Percentiles rank a stretch among this genome's conserved stretches.
These are phyloP conservation scores for Pseudogymnoascus sp. DNA, from an alignment of 2,329 filamentous ascomycete species.

Conservation along the genomic window DNA sequence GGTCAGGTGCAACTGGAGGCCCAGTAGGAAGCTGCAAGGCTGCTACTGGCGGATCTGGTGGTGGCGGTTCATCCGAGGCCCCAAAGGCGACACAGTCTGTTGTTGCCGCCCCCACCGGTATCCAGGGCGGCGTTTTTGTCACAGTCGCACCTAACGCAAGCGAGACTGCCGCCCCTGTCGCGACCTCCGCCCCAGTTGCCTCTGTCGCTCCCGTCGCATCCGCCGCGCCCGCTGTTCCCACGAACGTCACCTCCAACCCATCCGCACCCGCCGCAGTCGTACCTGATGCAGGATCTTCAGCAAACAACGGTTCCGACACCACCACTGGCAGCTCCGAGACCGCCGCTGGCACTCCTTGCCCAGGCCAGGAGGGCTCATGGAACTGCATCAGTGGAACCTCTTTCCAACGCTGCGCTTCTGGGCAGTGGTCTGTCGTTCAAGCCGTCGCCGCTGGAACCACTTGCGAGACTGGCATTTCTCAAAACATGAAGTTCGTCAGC, in stretches of 20 bases:
- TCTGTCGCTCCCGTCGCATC: constrained; percentile 8
- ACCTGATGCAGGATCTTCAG: constrained; percentile 20
- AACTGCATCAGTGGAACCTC: constrained; percentile 47
- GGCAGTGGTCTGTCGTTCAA: constrained; percentile 42
- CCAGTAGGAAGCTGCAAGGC: constrained; percentile 24
- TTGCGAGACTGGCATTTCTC: constrained; percentile 40
- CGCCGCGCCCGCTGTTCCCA: constrained; percentile 12
- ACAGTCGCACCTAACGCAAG: constrained; percentile 29
- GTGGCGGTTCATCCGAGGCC: neutral
- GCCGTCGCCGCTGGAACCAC: constrained; percentile 41
- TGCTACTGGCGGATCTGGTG: constrained; percentile 24
- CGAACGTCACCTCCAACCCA: constrained; percentile 23
- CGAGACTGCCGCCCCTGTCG: constrained; percentile 9
- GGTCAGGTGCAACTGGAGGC: too few relatives aligned
- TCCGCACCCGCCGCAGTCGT: constrained; percentile 20
- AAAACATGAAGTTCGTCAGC: constrained; percentile 35
- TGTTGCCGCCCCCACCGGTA: constrained; percentile 12
- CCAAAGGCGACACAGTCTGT: constrained; percentile 12
- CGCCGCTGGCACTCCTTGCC: constrained; percentile 41
- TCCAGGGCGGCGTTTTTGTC: constrained; percentile 30
- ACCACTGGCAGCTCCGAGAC: constrained; percentile 20
- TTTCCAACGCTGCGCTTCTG: constrained; percentile 51
- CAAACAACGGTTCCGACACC: constrained; percentile 24
- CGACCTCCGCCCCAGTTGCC: constrained; percentile 20
- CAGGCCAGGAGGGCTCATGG: constrained; percentile 44